phyloP scores from a whole-genome alignment of 768 basidiomycete genomes.

The Psilocybe cyanescens region DNA sequence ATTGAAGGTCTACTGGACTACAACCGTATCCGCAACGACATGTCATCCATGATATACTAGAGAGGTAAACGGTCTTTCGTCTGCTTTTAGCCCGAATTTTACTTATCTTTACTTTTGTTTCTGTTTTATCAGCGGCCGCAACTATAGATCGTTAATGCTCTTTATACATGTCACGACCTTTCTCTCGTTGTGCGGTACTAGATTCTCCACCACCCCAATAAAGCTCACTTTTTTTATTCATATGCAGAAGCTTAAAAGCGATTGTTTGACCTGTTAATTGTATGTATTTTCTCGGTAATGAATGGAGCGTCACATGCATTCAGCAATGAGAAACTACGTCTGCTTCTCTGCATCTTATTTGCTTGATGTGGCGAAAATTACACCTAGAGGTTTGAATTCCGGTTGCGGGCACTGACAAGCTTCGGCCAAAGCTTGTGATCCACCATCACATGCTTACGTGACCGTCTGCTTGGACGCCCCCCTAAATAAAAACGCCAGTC shows the following conservation, averaged over 20 bases:
- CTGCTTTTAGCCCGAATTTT: background rate
- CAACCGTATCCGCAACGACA: conserved; percentile 84
- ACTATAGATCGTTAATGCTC: background rate
- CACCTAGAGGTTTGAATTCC: no score
- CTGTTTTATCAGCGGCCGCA: background rate
- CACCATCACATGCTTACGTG: no score
- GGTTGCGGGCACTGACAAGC: no score
- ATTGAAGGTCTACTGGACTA: conserved; percentile 95
- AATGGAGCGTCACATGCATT: no score
- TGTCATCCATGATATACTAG: conserved; percentile 81
- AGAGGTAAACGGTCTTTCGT: conserved; percentile 17
- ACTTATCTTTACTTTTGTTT: background rate
- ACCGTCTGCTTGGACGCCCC: no score
- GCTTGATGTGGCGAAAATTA: no score
- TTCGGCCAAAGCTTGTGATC: no score
- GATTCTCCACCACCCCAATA: conserved; percentile 1
- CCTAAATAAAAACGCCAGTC: no score
- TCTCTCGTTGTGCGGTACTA: conserved; percentile 3
- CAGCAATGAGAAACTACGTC: no score
- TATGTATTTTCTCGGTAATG: background rate
- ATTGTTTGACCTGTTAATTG: background rate
- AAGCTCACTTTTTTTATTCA: background rate
- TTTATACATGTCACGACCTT: background rate
- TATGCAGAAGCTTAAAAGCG: background rate
- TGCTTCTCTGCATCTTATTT: no score